A percentile compares a stretch with the other conserved stretches of the same genome.
Conservation (phyloP, 208 protist species). For the Borovskyia barvae region DNA sequence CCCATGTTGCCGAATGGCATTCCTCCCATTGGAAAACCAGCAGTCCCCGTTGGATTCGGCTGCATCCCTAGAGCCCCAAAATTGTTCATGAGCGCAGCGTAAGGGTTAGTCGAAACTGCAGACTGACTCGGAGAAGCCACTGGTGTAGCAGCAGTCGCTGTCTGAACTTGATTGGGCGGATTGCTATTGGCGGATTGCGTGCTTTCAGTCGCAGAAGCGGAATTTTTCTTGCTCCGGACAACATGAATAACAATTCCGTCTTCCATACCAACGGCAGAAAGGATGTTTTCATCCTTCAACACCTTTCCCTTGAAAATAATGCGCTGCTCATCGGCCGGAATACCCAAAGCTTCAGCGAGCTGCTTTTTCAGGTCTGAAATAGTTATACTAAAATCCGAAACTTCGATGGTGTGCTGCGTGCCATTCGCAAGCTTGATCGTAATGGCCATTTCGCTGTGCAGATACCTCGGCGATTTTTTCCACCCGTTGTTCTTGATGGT, state of each 20-base stretch:
- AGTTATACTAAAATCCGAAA: constrained; percentile 72
- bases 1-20: constrained; percentile 10
- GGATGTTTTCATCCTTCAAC: constrained; percentile 77
- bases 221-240: constrained; percentile 70
- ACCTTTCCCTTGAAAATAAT: constrained; percentile 83
- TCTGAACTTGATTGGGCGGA: constrained; percentile 5
- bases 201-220: neutral
- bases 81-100: constrained; percentile 59
- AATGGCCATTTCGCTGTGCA: no score
- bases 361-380: constrained; percentile 74
- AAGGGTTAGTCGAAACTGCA: constrained; percentile 48
- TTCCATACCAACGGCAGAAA: constrained; percentile 75
- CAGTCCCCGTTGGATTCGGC: constrained; percentile 1
- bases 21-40: neutral
- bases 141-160: neutral
- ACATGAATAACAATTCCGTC: constrained; percentile 82
- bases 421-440: constrained; percentile 83
- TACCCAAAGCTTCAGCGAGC: constrained; percentile 34
- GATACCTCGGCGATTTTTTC: no score
- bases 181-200: neutral
- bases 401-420: constrained; percentile 62
- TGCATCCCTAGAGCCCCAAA: constrained; percentile 23
- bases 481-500: no score
- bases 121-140: neutral
- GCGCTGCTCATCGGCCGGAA: constrained; percentile 82